Base-by-base conservation (phyloP, 148 eudicot species). In the Chenopodium formosanum region DNA sequence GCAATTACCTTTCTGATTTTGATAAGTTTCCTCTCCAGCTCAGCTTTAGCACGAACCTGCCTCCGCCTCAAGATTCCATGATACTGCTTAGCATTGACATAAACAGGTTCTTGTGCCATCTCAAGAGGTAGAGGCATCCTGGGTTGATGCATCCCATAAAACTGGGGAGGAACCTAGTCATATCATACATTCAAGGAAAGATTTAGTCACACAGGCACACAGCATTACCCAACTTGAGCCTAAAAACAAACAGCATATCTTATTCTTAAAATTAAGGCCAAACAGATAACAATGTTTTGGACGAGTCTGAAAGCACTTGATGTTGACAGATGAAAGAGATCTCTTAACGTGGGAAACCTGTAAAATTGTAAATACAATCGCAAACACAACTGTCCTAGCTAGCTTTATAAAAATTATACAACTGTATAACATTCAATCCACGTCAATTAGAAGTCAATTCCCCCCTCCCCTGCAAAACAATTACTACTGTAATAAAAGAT, bases 61-160 rank as follows among this genome's bases (percentile, higher is more conserved):
- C 99, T 92, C 76, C 99, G 89, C 82, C 99, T 85, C 83, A 93
- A 78, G 83, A 95, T 93, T 19, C 94, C 97, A 69, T 89, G 92
- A 78, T 95, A 95, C 63, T 95, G 99, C 89, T 93, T 95, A 34
- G 97, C 97, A 90, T 95, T 95, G 46, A 95, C 99, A 88, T 92
- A 95, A 78, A 95, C 97, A 74, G 97, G 99, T 85, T 95, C 97
- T 66, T 88, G 92, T 23, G 93, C 83, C 92, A 95, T 88, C 79
- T 95, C 99, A 82, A 91, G 91, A 64, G 93, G 97, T 84, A 95
- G 85, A 58, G 97, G 94, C 93, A 94, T 90, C 85, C 97, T 88
- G 11, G 92, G 82, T 65, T 92, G 94, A 81, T 92, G 94, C 89
- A 91, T 89, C 75, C 94, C 97, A 78, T 86, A 83, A 63, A 89